phyloP scores from a whole-genome alignment of 1,139 yeast species.

The Saccharomyces hybrid region DNA sequence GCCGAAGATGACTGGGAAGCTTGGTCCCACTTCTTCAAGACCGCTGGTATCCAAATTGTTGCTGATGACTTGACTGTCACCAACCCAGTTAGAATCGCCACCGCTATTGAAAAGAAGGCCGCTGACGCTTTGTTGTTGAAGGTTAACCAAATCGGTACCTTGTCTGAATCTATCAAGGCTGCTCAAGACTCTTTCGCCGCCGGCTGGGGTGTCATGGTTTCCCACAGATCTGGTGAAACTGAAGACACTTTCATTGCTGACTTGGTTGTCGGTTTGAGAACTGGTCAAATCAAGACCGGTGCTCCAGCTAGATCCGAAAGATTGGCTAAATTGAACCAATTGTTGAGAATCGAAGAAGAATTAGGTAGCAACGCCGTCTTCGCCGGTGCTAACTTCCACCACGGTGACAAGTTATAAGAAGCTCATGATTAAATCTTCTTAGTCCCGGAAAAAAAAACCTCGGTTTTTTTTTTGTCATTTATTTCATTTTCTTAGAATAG shows the following conservation, averaged over 20 bases:
- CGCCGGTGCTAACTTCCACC: conserved; percentile 85
- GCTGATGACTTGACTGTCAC: conserved; percentile 97
- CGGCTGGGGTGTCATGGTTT: conserved; percentile 96
- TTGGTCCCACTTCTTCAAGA: conserved; percentile 79
- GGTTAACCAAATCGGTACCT: conserved; percentile 92
- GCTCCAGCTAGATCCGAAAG: conserved; percentile 99
- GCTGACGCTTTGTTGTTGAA: conserved; percentile 88
- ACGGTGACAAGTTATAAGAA: conserved; percentile 31
- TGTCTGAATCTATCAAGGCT: conserved; percentile 86
- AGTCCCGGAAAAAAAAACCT: not conserved
- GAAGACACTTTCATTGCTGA: conserved; percentile 97
- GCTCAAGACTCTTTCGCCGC: conserved; percentile 85
- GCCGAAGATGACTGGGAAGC: conserved; percentile 99
- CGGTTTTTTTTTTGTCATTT: conserved; percentile 4
- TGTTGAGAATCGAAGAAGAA: conserved; percentile 94
- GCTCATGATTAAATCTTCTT: conserved; percentile 1
- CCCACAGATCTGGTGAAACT: conserved; percentile 98
- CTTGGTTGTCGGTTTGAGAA: conserved; percentile 88
- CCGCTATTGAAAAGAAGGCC: conserved; percentile 90
- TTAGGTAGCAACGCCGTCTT: conserved; percentile 90
- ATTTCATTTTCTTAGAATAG: conserved; percentile 1
- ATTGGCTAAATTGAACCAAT: conserved; percentile 94
- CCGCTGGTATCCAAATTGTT: conserved; percentile 75
- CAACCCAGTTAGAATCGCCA: conserved; percentile 86
- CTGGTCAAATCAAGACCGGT: conserved; percentile 98